phyloP scores from a whole-genome alignment of 805 yeast species.

The Pichia exigua region DNA sequence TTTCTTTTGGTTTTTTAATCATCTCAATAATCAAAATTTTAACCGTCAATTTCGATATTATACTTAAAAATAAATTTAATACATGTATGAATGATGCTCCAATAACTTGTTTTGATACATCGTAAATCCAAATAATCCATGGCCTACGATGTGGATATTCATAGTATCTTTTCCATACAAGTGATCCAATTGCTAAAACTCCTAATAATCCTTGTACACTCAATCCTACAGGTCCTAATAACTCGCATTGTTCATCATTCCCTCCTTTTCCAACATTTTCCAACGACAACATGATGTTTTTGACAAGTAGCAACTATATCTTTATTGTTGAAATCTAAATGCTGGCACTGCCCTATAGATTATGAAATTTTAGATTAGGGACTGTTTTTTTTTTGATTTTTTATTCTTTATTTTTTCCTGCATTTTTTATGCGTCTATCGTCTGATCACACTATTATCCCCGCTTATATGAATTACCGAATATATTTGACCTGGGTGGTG shows the following conservation, averaged over 20 bases:
- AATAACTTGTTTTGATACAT: constrained; percentile 79
- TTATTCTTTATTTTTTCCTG: not conserved
- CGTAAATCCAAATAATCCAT: constrained; percentile 82
- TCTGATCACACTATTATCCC: too few relatives aligned
- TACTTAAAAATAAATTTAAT: constrained; percentile 64
- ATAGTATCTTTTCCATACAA: constrained; percentile 65
- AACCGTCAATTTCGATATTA: constrained; percentile 35
- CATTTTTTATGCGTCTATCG: not conserved
- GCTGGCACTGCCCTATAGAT: not conserved
- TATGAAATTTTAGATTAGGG: not conserved
- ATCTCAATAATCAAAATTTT: not conserved
- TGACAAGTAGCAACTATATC: not conserved
- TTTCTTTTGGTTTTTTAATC: constrained; percentile 19
- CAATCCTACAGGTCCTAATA: constrained; percentile 82
- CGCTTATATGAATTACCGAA: too few relatives aligned
- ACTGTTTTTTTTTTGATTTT: not conserved
- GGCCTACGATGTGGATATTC: constrained; percentile 80
- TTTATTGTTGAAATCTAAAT: not conserved
- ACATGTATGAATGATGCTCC: constrained; percentile 85
- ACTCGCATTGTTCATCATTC: constrained; percentile 36
- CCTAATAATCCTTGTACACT: constrained; percentile 74
- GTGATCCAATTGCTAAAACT: constrained; percentile 60
- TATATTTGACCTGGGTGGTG: too few relatives aligned
- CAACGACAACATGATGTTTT: not conserved
- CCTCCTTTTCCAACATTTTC: not conserved